phyloP scores from a whole-genome alignment of 1,139 yeast genomes.

The Candida smagusa region DNA sequence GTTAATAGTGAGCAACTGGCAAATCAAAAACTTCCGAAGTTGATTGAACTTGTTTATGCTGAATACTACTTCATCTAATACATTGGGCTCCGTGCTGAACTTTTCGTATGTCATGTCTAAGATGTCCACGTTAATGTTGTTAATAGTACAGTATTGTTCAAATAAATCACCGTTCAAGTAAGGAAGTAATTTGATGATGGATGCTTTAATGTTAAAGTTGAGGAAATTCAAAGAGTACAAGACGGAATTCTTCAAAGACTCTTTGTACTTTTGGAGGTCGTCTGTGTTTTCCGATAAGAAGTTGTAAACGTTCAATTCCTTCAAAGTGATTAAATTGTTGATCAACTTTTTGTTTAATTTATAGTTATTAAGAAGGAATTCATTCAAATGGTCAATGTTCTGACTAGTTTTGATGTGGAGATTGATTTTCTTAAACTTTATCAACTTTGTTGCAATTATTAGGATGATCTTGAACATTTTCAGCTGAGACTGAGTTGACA shows the following conservation, averaged over 20 bases:
- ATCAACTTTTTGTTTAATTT: conserved; percentile 38
- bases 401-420: conserved; percentile 24
- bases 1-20: conserved; percentile 39
- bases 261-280: conserved; percentile 4
- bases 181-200: conserved; percentile 33
- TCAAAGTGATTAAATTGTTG: conserved; percentile 28
- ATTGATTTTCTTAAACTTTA: conserved; percentile 26
- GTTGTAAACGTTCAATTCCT: conserved; percentile 28
- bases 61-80: conserved; percentile 13
- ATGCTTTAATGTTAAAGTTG: conserved; percentile 25
- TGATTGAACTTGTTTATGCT: conserved; percentile 33
- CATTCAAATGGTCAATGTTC: conserved; percentile 22
- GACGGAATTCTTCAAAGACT: conserved; percentile 8
- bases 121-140: conserved; percentile 25
- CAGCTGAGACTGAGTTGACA: conserved; percentile 9
- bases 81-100: conserved; percentile 11
- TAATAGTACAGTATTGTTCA: conserved; percentile 41
- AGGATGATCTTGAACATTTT: conserved; percentile 34
- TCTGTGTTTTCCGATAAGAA: conserved; percentile 9
- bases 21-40: conserved; percentile 35
- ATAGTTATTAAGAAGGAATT: conserved; percentile 35
- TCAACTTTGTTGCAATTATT: conserved; percentile 27
- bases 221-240: conserved; percentile 22
- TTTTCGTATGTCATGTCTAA: conserved; percentile 10
- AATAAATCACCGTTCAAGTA: conserved; percentile 36